phyloP scores from a whole-genome alignment of 1,284 basidiomycete species.

The Leccinum colubrinum region DNA sequence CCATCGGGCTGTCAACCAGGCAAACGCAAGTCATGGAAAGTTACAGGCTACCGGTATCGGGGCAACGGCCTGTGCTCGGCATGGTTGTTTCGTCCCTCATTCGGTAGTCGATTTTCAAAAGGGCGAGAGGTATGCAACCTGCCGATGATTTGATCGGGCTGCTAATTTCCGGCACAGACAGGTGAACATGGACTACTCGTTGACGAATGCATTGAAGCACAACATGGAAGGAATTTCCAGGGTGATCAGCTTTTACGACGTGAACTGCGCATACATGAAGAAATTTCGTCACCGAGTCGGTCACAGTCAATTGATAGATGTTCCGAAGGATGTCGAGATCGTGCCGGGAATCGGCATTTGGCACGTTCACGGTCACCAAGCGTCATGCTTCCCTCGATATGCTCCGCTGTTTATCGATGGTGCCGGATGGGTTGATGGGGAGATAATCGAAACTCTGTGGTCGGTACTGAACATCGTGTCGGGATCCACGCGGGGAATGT shows the following conservation, averaged over 20 bases:
- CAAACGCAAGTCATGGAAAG: neutral
- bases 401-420: neutral
- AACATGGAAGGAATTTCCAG: neutral
- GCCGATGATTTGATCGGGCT: neutral
- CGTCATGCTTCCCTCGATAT: constrained; percentile 5
- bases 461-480: neutral
- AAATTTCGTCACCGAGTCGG: neutral
- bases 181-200: constrained; percentile 22
- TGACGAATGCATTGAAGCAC: constrained; percentile 11
- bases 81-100: constrained; percentile 19
- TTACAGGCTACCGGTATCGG: constrained; percentile 16
- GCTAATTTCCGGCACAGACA: constrained; percentile 8
- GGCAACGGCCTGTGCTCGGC: constrained; percentile 16
- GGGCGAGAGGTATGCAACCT: constrained; percentile 4
- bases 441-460: neutral
- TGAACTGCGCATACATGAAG: constrained; percentile 13
- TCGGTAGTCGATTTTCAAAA: constrained; percentile 6
- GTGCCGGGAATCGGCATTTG: constrained; percentile 8
- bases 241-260: constrained; percentile 8
- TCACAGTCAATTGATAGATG: neutral
- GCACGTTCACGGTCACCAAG: constrained; percentile 11
- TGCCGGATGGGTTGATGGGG: neutral
- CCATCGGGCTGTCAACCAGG: constrained; percentile 7
- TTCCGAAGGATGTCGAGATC: neutral
- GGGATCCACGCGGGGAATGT: neutral